phyloP scores from a whole-genome alignment of 129 eudicot genomes.

The Gnaphalium uliginosum region DNA sequence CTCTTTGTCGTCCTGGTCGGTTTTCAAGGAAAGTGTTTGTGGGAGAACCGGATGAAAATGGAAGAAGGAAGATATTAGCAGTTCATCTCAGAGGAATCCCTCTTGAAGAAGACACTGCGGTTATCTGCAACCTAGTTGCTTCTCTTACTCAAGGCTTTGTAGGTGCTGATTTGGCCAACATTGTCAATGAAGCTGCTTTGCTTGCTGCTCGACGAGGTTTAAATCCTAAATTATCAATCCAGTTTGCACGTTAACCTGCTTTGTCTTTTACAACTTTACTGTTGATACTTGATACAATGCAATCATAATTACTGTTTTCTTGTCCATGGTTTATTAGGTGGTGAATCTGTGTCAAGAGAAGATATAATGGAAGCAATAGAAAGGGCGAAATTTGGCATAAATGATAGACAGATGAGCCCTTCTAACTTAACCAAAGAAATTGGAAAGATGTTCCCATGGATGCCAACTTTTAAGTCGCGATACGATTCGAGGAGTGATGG shows the following conservation, averaged over 20 bases:
- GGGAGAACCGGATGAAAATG: constrained; percentile 93
- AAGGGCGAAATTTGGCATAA: constrained; percentile 96
- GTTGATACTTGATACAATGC: constrained; percentile 7
- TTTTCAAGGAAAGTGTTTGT: constrained; percentile 92
- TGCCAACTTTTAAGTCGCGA: constrained; percentile 66
- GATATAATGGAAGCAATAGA: constrained; percentile 98
- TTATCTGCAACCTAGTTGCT: constrained; percentile 80
- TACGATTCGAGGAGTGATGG: constrained; percentile 42
- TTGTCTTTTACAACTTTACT: background rate
- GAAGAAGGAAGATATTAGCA: constrained; percentile 85
- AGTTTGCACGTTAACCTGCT: background rate
- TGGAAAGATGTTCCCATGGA: constrained; percentile 91
- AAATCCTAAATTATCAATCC: background rate
- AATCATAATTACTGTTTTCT: constrained; percentile 11
- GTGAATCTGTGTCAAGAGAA: constrained; percentile 85
- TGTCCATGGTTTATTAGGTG: constrained; percentile 48
- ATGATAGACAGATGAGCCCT: constrained; percentile 54
- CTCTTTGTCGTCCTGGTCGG: constrained; percentile 96
- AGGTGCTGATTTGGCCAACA: constrained; percentile 98
- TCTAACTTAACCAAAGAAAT: constrained; percentile 65
- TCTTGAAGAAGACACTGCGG: constrained; percentile 65
- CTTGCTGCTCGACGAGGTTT: constrained; percentile 96
- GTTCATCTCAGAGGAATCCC: constrained; percentile 86
- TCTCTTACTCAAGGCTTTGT: constrained; percentile 92
- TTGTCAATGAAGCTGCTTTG: constrained; percentile 90